Base-by-base conservation (phyloP, 1,139 yeast species). In the Geotrichum bryndzae region DNA sequence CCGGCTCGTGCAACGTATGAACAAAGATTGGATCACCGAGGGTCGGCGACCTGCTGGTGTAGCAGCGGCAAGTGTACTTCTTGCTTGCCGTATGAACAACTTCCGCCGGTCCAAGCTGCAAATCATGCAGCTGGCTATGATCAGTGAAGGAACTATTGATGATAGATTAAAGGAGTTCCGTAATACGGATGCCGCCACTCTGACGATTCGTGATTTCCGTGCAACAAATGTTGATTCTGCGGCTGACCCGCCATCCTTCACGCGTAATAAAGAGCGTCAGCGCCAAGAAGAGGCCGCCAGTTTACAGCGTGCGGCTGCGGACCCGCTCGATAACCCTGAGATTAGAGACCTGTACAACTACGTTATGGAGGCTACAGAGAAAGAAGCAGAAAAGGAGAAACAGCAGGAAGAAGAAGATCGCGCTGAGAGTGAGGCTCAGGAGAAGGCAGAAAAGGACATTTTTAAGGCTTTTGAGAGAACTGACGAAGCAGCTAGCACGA, bases 21-120 rank as follows among this genome's bases (percentile, higher is more conserved):
- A 92, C 27, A 83, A 86, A 58, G 99, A 94, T 72, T 94, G 98
- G 97, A 88, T 94, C 66, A 89, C 87, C 71, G 96, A 90, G 73
- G 99, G 99, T 45, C 83, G 99, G 72, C 82, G 99, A 65, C 99
- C 99, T 0, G 98, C 99, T 0, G 99, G 99, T 70, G 84, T 94
- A 59, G 99, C 99, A 0, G 99, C 99, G 35, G 99, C 99, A 0
- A 91, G 98, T 74, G 82, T 94, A 1, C 74, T 95, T 57, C 77
- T 94, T 59, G 99, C 99, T 0, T 94, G 97, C 2, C 82, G 99
- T 74, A 94, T 94, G 98, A 94, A 94, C 75, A 92, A 92, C 70
- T 86, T 89, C 72, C 82, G 97, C 69, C 81, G 98, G 70, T 87
- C 96, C 3, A 97, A 94, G 74, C 84, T 94, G 0, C 98, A 95